These are phyloP conservation scores for Cardiospermum halicacabum DNA, from an alignment of 345 rosid species.

Conservation along the genomic window DNA sequence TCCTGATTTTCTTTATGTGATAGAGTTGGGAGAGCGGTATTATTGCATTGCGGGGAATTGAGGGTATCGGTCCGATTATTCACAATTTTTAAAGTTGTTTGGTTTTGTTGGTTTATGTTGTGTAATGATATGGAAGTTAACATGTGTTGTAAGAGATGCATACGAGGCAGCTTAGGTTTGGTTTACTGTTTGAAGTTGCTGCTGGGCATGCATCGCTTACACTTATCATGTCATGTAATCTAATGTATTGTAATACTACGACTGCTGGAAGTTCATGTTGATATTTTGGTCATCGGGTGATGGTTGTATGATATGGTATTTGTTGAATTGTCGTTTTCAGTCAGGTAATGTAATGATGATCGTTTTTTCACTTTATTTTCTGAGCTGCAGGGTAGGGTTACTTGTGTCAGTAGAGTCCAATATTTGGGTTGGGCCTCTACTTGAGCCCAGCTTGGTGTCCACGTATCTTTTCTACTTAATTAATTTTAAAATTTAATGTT, in stretches of 20 bases:
- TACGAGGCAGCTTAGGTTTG: slow-evolving; percentile 36
- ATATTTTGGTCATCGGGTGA: not conserved
- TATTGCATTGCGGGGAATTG: slow-evolving; percentile 89
- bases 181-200: slow-evolving; percentile 20
- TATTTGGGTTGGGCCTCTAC: too few species aligned
- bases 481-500: too few species aligned
- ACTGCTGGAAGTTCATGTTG: too few species aligned
- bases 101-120: not conserved
- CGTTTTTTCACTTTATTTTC: not conserved
- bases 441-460: too few species aligned
- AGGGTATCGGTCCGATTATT: slow-evolving; percentile 84
- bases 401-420: too few species aligned
- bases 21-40: slow-evolving; percentile 65
- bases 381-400: not conserved
- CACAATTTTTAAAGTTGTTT: too few species aligned
- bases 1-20: slow-evolving; percentile 48
- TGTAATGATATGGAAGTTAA: slow-evolving; percentile 17
- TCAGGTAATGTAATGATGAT: not conserved
- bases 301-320: not conserved
- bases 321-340: not conserved
- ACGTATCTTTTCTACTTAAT: too few species aligned
- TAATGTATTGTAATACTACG: too few species aligned
- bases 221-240: slow-evolving; percentile 31
- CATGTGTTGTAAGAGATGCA: slow-evolving; percentile 71
- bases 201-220: slow-evolving; percentile 78